Percentiles rank a stretch among this genome's conserved stretches.
Conservation (phyloP, 352 stramenopile genomes). For the Pythium apleroticum region DNA sequence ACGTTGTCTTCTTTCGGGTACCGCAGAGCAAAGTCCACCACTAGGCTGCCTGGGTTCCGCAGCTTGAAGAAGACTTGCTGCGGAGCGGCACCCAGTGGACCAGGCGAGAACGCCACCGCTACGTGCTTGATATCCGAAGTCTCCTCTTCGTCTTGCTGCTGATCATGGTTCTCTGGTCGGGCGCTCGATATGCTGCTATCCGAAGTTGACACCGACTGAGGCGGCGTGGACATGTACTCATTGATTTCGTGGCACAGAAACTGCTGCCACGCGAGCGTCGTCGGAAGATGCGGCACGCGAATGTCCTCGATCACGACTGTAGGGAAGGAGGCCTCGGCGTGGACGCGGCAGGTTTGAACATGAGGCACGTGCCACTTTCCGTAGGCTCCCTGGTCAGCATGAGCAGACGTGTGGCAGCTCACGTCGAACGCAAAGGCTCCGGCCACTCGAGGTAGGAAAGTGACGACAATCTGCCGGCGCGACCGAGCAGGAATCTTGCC, state of each 20-base stretch:
- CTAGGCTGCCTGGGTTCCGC: constrained; percentile 82
- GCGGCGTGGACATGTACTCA: constrained; percentile 54
- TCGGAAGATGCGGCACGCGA: constrained; percentile 53
- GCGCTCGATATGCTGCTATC: neutral
- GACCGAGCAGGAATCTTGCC: constrained; percentile 74
- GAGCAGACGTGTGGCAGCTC: constrained; percentile 44
- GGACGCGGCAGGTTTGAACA: constrained; percentile 47
- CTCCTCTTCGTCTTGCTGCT: constrained; percentile 18
- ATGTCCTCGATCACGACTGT: constrained; percentile 86
- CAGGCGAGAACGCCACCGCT: constrained; percentile 78
- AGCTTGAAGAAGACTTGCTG: constrained; percentile 80
- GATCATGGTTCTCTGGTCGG: constrained; percentile 2
- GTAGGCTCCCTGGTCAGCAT: neutral
- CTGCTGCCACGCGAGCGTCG: constrained; percentile 61
- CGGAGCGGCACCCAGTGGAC: constrained; percentile 43
- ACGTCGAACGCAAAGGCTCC: constrained; percentile 75
- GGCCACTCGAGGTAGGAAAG: constrained; percentile 62
- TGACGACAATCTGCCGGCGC: constrained; percentile 75
- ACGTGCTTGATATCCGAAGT: constrained; percentile 42
- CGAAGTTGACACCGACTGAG: constrained; percentile 32
- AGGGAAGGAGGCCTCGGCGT: constrained; percentile 83
- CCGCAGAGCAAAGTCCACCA: constrained; percentile 82
- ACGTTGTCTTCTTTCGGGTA: constrained; percentile 92
- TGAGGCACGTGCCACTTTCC: constrained; percentile 28
- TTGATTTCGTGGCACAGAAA: constrained; percentile 80